Percentiles rank a stretch among this genome's conserved stretches.
Evolutionary conservation across 108 stramenopile genomes (phyloP).

Genomic region (Aurantiochytrium sp.): DNA sequence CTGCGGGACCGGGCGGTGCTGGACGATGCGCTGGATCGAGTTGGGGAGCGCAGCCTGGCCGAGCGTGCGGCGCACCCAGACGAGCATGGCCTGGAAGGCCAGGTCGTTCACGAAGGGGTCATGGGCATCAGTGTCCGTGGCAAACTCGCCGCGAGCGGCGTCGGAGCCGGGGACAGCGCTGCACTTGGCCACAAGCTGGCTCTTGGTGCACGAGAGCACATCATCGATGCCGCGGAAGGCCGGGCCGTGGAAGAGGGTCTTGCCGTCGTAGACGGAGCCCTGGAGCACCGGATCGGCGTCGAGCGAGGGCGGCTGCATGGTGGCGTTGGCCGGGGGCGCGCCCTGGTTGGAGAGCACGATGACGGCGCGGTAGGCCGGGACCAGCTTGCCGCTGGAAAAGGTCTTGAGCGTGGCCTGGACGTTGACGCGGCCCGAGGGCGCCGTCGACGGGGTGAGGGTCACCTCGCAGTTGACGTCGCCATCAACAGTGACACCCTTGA

Average conservation of each 20-base stretch:
- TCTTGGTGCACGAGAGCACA: neutral
- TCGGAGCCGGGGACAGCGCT: neutral
- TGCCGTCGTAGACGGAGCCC: neutral
- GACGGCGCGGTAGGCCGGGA: neutral
- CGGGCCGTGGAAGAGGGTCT: neutral
- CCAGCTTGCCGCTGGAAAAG: neutral
- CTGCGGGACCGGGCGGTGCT: neutral
- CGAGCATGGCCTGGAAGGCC: neutral
- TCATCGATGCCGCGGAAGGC: neutral
- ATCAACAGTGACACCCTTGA: neutral
- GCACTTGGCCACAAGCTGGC: neutral
- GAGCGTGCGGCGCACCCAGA: neutral
- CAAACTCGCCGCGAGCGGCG: neutral
- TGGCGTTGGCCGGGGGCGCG: neutral
- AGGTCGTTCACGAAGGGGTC: neutral
- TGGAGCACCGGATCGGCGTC: neutral
- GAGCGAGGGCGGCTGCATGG: neutral
- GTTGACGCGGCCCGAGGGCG: neutral
- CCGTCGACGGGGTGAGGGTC: neutral
- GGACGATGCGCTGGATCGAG: neutral
- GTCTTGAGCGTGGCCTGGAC: neutral
- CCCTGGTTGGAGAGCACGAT: neutral
- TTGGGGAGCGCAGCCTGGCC: neutral
- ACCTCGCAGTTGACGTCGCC: neutral
- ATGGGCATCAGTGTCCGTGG: neutral